Conservation (phyloP, 805 yeast species). For the Candida koratica region DNA sequence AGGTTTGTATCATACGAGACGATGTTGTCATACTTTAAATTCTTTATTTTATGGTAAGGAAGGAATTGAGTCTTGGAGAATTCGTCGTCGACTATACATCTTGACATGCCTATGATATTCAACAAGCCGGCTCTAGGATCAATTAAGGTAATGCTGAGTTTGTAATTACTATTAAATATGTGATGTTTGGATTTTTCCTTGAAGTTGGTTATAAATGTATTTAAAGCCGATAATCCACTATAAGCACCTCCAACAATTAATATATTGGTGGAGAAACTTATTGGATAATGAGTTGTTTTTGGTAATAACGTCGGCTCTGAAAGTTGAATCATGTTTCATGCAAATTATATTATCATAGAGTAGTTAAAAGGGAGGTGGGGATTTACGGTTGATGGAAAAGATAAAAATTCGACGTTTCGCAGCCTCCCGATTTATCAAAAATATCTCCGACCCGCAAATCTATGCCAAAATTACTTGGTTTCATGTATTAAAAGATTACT, state of each 20-base stretch:
- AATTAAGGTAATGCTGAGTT: conserved; percentile 30
- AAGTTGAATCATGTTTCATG: background rate
- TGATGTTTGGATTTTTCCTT: conserved; percentile 10
- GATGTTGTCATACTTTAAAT: conserved; percentile 26
- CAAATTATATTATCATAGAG: background rate
- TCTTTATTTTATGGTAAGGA: conserved; percentile 28
- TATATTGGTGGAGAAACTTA: conserved; percentile 28
- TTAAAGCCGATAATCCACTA: conserved; percentile 37
- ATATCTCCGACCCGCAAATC: conserved; percentile 2
- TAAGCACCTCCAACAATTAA: conserved; percentile 42
- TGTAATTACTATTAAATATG: conserved; percentile 3
- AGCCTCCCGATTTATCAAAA: conserved; percentile 6
- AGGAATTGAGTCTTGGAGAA: conserved; percentile 38
- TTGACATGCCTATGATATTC: conserved; percentile 38
- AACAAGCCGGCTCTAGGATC: conserved; percentile 41
- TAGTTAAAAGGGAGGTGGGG: too few relatives aligned
- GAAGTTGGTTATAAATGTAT: conserved; percentile 26
- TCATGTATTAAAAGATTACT: too few relatives aligned
- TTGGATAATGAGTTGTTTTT: background rate
- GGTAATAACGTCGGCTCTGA: conserved; percentile 1
- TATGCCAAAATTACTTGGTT: background rate
- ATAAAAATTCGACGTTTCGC: conserved; percentile 7
- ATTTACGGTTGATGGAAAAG: conserved; percentile 4
- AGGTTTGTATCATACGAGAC: conserved; percentile 24
- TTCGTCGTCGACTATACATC: conserved; percentile 34